Base-by-base conservation (phyloP, 768 basidiomycete species). In the Hirschioporus abietinus region DNA sequence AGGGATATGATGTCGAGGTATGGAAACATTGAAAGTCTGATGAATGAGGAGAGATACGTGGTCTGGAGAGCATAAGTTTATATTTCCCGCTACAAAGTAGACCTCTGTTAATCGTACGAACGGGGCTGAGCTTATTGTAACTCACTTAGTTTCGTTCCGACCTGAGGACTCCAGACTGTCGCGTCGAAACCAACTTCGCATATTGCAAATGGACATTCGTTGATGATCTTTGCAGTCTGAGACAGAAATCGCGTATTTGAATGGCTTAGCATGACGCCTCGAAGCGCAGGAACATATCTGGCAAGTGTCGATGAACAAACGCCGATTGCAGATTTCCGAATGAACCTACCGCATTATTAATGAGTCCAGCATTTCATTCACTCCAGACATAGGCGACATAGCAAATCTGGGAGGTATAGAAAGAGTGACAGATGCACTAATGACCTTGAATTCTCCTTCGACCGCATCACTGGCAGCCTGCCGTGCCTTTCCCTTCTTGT, bases 11-110 rank as follows among this genome's bases (percentile, higher is more conserved):
- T 92, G 87, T 66, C 91, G 86, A 1, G 96, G 95, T 76, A 98
- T 95, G 23, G 96, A 96, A 20, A 92, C 91, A 76, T 98, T 98
- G 82, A 97, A 98, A 7, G 93, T 97, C 26, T 88, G 87, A 71
- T 95, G 92, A 2, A 95, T 82, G 35, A 98, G 91, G 18, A 98
- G 81, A 0, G 95, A 93, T 64, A 97, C 82, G 71, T 98, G 96
- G 73, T 96, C 95, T 0, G 95, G 94, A 1, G 95, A 96, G 70
- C 86, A 95, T 23, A 97, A 81, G 72, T 86, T 96, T 64, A 97
- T 84, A 72, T 87, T 91, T n/a, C 93, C 95, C 66, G 83, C 95
- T 96, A 69, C 35, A 70, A 58, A 57, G 30, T 65, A 27, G 64
- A 66, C 57, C 15, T 34, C 12, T 35, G 42, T 59, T 66, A 63